phyloP scores from a whole-genome alignment of 345 rosid genomes.

The Psidium guajava region DNA sequence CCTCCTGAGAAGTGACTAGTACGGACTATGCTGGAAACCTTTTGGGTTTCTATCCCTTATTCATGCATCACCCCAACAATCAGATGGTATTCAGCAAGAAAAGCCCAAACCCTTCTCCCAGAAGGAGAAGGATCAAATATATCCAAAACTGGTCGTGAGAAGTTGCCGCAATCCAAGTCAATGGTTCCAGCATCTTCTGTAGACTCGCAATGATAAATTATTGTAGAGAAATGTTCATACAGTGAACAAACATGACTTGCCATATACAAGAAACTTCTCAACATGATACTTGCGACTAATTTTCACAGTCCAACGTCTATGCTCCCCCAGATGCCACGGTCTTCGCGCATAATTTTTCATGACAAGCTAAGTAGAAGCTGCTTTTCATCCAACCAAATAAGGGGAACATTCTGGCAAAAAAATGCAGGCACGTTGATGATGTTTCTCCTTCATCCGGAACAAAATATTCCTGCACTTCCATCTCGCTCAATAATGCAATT shows the following conservation, averaged over 20 bases:
- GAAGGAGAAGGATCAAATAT: background rate
- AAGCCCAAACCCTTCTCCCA: background rate
- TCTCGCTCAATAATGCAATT: background rate
- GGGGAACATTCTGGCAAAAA: background rate
- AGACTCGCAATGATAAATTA: background rate
- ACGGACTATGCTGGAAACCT: background rate
- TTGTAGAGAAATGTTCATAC: background rate
- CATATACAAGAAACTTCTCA: background rate
- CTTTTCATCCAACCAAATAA: background rate
- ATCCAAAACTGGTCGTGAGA: background rate
- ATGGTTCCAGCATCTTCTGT: background rate
- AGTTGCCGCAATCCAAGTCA: background rate
- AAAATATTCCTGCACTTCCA: background rate
- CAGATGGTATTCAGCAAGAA: background rate
- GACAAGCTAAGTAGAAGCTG: background rate
- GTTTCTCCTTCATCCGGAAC: background rate
- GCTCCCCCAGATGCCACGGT: background rate
- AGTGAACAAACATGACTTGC: background rate
- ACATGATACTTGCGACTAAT: background rate
- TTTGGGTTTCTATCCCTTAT: background rate
- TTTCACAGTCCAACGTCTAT: background rate
- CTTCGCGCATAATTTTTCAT: background rate
- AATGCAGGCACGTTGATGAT: background rate
- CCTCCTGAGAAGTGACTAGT: background rate
- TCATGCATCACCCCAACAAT: background rate